Conservation (phyloP, 2,329 filamentous ascomycete species). For the Fusarium verticillioides region DNA sequence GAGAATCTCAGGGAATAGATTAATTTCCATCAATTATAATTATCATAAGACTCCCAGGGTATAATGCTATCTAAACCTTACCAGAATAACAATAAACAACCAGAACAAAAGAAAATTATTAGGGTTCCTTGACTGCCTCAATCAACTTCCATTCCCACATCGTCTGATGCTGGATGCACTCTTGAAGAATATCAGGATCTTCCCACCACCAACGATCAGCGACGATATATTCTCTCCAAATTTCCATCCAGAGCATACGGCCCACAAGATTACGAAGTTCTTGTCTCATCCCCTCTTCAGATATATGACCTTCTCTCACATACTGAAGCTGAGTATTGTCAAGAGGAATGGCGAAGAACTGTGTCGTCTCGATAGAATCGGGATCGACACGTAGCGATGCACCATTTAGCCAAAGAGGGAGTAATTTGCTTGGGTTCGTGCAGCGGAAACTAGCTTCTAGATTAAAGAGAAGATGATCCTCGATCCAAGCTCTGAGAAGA, state of each 20-base stretch:
- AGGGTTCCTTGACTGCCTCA: slow-evolving; percentile 61
- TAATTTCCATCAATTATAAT: neutral
- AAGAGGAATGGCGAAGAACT: slow-evolving; percentile 56
- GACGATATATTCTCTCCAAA: slow-evolving; percentile 65
- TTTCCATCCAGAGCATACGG: slow-evolving; percentile 68
- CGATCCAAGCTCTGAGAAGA: slow-evolving; percentile 68
- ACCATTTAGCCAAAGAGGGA: slow-evolving; percentile 68
- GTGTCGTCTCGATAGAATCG: slow-evolving; percentile 57
- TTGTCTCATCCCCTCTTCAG: slow-evolving; percentile 50
- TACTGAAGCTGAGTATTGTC: slow-evolving; percentile 21
- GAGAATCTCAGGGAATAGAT: fast-evolving
- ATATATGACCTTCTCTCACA: slow-evolving; percentile 34
- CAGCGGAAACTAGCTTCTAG: slow-evolving; percentile 69
- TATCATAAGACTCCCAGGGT: neutral
- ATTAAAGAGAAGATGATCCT: slow-evolving; percentile 67
- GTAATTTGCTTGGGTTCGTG: slow-evolving; percentile 65
- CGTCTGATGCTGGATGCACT: slow-evolving; percentile 64
- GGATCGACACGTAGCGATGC: slow-evolving; percentile 61
- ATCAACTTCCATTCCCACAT: slow-evolving; percentile 69
- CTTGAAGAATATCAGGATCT: slow-evolving; percentile 61
- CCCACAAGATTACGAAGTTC: slow-evolving; percentile 64
- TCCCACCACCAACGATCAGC: slow-evolving; percentile 71
- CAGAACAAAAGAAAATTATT: neutral
- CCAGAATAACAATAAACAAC: neutral
- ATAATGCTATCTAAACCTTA: slow-evolving; percentile 9